phyloP scores from a whole-genome alignment of 1,139 yeast species.

The Hemisphaericaspora xylanilytica region DNA sequence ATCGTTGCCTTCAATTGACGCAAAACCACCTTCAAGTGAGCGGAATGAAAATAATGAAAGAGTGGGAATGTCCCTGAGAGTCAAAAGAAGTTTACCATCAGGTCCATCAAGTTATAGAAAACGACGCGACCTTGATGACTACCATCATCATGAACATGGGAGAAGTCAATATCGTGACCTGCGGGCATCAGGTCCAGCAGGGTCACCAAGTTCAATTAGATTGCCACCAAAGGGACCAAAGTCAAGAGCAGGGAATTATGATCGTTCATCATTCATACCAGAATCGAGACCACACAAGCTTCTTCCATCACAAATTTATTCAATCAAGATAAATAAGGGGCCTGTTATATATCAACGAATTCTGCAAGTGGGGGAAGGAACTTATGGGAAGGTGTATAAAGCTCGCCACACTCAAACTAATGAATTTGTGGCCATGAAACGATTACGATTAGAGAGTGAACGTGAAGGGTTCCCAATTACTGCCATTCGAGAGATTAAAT shows the following conservation, averaged over 20 bases:
- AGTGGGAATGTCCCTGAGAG: constrained; percentile 2
- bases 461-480: constrained; percentile 96
- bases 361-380: constrained; percentile 52
- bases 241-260: constrained; percentile 2
- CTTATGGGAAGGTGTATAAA: constrained; percentile 49
- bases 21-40: background rate
- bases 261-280: constrained; percentile 1
- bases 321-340: constrained; percentile 26
- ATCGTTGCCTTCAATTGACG: constrained; percentile 2
- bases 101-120: constrained; percentile 18
- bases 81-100: constrained; percentile 14
- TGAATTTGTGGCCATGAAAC: constrained; percentile 77
- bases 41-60: constrained; percentile 2
- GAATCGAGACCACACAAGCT: constrained; percentile 5
- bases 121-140: constrained; percentile 11
- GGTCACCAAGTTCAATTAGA: constrained; percentile 3
- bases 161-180: background rate
- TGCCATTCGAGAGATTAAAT: constrained; percentile 85
- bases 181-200: background rate
- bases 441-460: constrained; percentile 79
- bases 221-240: constrained; percentile 19
- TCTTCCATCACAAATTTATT: constrained; percentile 26
- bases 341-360: constrained; percentile 37
- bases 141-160: constrained; percentile 2
- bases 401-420: constrained; percentile 69